Evolutionary conservation across 257 asterid species (phyloP).

Genomic region (Nicotiana otophora): DNA sequence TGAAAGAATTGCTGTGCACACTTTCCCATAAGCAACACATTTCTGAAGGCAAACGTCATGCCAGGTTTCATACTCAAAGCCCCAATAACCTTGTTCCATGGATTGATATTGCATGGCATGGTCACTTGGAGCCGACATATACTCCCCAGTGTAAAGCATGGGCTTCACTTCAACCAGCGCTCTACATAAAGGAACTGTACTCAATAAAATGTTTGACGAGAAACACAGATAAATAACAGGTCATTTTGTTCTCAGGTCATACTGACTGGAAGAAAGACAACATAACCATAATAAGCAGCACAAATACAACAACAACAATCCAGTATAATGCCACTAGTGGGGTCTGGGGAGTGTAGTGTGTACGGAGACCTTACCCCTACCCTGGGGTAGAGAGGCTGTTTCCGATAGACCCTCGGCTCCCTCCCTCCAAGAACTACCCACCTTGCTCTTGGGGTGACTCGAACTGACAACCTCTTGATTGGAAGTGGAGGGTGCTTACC

Average conservation of each 20-base stretch:
- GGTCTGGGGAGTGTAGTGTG: too few relatives aligned
- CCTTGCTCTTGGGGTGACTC: too few relatives aligned
- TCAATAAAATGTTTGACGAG: not conserved
- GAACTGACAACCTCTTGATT: too few relatives aligned
- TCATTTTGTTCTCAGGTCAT: not conserved
- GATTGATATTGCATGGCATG: slow-evolving; percentile 26
- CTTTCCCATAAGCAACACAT: too few relatives aligned
- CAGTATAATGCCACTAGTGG: too few relatives aligned
- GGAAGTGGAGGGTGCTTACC: too few relatives aligned
- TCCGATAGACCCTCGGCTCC: too few relatives aligned
- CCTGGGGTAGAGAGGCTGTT: too few relatives aligned
- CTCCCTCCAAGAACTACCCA: too few relatives aligned
- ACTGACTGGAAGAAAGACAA: not conserved
- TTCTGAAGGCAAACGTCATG: too few relatives aligned
- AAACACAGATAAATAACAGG: not conserved
- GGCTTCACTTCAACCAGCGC: slow-evolving; percentile 93
- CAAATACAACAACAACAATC: not conserved
- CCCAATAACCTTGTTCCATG: slow-evolving; percentile 39
- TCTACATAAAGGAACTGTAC: slow-evolving; percentile 30
- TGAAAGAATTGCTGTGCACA: too few relatives aligned
- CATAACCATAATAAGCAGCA: not conserved
- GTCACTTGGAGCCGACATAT: slow-evolving; percentile 27
- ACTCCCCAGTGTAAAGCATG: slow-evolving; percentile 52
- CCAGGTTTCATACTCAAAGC: slow-evolving; percentile 65
- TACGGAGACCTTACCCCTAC: too few relatives aligned